Base-by-base conservation (phyloP, 129 eudicot genomes). In the Artemisia tridentata region DNA sequence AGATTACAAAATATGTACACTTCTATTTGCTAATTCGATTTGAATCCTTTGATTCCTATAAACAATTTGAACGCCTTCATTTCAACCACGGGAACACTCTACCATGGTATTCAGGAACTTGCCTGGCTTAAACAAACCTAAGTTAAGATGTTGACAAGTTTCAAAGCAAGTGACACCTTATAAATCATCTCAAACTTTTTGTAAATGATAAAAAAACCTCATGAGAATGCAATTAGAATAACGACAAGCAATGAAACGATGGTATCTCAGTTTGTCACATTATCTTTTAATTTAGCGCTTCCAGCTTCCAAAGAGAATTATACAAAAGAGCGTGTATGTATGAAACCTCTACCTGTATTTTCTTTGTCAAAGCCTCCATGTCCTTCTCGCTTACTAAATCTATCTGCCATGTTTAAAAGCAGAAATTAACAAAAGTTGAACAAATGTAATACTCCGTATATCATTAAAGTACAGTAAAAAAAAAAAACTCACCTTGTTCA, bases 381-480 rank as follows among this genome's bases (percentile, higher is more conserved):
- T 92, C 95, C 75, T 75, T 68, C 69, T 85, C 88, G 45, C 80
- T 78, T 46, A 80, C 96, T 81, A 92, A 78, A 78, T 89, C 98
- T 75, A 77, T 85, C 95, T 92, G 90, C 45, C 59, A 71, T 15
- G 68, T 70, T 3, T 70, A 52, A 21, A 13, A 68, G 69, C 52
- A n/a, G 67, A 61, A 31, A 66, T 31, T 3, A 14, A 8, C 12
- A 15, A 4, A 51, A 23, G 47, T 15, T 62, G 12, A 57, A 51
- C 16, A 25, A 62, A 51, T 11, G n/a, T 2, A 69, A 19, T 15
- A 29, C 34, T 29, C 34, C 34, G 6, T 0, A 4, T 15, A 6
- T 17, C 49, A 71, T 31, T 43, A 71, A 29, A 38, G 7, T 7
- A 5, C 57, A 54, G 29, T 18, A 43, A 17, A 61, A 34, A 12